Percentiles rank a stretch among this genome's conserved stretches.
Evolutionary conservation across 2,329 filamentous ascomycete species (phyloP).

Genomic region (Teratosphaeria zuluensis): DNA sequence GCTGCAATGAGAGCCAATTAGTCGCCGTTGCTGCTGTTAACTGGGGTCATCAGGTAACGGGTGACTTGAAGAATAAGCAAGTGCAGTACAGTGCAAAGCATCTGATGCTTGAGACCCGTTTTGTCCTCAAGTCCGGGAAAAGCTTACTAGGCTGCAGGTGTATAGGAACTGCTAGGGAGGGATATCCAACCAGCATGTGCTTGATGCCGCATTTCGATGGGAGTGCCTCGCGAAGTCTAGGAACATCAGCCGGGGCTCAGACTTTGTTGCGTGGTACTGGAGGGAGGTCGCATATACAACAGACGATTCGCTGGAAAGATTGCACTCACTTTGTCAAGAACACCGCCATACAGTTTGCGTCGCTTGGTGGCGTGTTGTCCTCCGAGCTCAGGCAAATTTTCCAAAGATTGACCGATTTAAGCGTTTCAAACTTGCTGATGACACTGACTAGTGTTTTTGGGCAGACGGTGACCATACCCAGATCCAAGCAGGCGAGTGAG

Average conservation of each 20-base stretch:
- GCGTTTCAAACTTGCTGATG: conserved; percentile 10
- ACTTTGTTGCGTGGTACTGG: no score
- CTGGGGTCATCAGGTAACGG: no score
- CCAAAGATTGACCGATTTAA: conserved; percentile 16
- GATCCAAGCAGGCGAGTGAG: conserved; percentile 8
- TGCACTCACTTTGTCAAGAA: neutral
- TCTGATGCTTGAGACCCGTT: no score
- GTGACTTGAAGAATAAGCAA: no score
- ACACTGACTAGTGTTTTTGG: conserved; percentile 6
- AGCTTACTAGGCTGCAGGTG: neutral
- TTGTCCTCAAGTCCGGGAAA: neutral
- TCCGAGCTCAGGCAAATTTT: conserved; percentile 6
- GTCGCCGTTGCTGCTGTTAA: no score
- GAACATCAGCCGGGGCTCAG: neutral
- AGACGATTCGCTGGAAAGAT: neutral
- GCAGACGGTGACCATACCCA: conserved; percentile 9
- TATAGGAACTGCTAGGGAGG: neutral
- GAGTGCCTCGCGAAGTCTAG: neutral
- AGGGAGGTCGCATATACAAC: neutral
- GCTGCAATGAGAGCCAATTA: neutral
- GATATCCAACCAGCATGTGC: neutral
- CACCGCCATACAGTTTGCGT: neutral
- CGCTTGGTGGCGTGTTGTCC: neutral
- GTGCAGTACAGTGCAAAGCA: neutral
- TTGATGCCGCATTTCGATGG: neutral